Percentiles rank a stretch among this genome's conserved stretches.
These are phyloP conservation scores for Talaromyces atroroseus DNA, from an alignment of 2,329 filamentous ascomycete genomes.

Conservation along the genomic window DNA sequence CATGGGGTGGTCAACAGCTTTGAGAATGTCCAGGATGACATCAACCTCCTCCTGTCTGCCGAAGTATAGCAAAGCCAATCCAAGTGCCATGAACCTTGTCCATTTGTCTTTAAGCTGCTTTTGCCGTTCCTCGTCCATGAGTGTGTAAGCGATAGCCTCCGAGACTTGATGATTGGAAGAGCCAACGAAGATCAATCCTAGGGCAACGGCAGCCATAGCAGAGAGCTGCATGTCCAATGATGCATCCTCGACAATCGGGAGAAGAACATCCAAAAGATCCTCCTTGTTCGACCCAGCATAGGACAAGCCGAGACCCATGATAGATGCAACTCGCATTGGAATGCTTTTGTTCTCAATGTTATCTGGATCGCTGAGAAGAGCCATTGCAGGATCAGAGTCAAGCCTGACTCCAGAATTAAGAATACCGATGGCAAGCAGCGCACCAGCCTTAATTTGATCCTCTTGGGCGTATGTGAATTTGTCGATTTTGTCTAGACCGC, in stretches of 20 bases:
- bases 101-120: conserved; percentile 95
- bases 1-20: conserved; percentile 95
- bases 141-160: conserved; percentile 83
- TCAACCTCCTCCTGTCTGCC: conserved; percentile 98
- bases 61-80: conserved; percentile 89
- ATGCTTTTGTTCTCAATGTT: conserved; percentile 75
- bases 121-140: conserved; percentile 89
- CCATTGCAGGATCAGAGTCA: conserved; percentile 85
- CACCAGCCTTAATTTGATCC: conserved; percentile 81
- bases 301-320: conserved; percentile 92
- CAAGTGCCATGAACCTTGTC: conserved; percentile 93
- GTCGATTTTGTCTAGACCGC: conserved; percentile 87
- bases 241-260: conserved; percentile 82
- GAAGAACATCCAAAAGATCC: conserved; percentile 74
- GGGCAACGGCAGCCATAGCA: conserved; percentile 87
- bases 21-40: conserved; percentile 91
- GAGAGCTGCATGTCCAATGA: conserved; percentile 89
- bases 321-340: conserved; percentile 72
- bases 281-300: conserved; percentile 94
- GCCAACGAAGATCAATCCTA: conserved; percentile 87
- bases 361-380: conserved; percentile 72
- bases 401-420: conserved; percentile 88
- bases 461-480: conserved; percentile 84
- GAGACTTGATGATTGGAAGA: conserved; percentile 87
- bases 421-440: conserved; percentile 88